phyloP scores from a whole-genome alignment of 129 eudicot species.

The Escallonia herrerae region DNA sequence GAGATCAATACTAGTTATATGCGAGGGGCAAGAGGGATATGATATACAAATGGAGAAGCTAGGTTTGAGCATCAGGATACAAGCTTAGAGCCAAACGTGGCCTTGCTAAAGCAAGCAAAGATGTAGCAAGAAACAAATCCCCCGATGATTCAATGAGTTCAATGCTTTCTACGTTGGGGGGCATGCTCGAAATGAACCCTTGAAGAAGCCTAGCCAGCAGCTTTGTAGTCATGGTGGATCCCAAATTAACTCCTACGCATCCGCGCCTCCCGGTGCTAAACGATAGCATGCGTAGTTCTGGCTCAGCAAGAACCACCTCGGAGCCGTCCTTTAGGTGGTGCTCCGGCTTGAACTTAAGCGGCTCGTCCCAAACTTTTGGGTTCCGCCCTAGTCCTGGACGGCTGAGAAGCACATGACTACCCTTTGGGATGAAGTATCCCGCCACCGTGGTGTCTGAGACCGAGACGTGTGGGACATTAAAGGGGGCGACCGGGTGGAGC shows the following conservation, averaged over 20 bases:
- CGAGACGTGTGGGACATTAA: slow-evolving; percentile 18
- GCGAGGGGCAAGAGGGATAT: no score
- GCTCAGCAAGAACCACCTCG: slow-evolving; percentile 12
- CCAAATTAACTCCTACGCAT: slow-evolving; percentile 1
- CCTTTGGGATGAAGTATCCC: slow-evolving; percentile 26
- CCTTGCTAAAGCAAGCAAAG: slow-evolving; percentile 13
- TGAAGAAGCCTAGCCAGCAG: slow-evolving; percentile 22
- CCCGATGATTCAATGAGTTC: slow-evolving; percentile 10
- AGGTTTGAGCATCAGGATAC: background rate
- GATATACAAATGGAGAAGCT: background rate
- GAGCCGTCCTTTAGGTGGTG: slow-evolving; percentile 10
- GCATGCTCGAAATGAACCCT: slow-evolving; percentile 20
- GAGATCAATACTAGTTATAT: no score
- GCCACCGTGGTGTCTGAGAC: slow-evolving; percentile 4
- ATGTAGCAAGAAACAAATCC: slow-evolving; percentile 12
- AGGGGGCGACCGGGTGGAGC: slow-evolving; percentile 23
- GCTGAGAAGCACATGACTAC: slow-evolving; percentile 20
- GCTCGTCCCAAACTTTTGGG: slow-evolving; percentile 18
- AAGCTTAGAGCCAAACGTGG: slow-evolving; percentile 15
- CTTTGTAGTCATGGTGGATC: slow-evolving; percentile 18
- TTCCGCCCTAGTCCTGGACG: slow-evolving; percentile 16
- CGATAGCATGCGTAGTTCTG: slow-evolving; percentile 5
- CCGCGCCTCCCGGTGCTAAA: slow-evolving; percentile 22
- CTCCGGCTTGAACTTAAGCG: slow-evolving; percentile 8
- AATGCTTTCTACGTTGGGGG: slow-evolving; percentile 1